phyloP scores from a whole-genome alignment of 1,139 yeast genomes.

The Debaryomyces coudertii region DNA sequence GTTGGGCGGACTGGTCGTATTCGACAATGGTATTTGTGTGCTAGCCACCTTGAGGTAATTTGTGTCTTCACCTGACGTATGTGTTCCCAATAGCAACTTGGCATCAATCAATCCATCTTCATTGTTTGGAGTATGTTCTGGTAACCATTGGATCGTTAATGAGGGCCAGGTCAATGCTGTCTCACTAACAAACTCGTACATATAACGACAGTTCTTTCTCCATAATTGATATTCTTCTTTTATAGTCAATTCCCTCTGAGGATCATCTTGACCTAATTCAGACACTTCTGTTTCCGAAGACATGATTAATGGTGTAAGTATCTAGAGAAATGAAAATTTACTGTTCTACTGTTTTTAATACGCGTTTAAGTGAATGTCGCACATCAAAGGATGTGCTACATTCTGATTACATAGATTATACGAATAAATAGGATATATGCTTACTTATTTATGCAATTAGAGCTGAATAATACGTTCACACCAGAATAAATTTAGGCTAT shows the following conservation, averaged over 20 bases:
- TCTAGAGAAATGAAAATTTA: neutral
- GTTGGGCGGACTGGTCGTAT: constrained; percentile 17
- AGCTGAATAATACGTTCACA: neutral
- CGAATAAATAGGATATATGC: neutral
- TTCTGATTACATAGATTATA: neutral
- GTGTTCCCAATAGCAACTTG: constrained; percentile 75
- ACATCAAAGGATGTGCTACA: neutral
- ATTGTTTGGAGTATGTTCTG: constrained; percentile 36
- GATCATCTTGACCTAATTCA: constrained; percentile 1
- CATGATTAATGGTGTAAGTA: constrained; percentile 8
- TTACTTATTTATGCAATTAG: neutral
- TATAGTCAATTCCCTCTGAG: constrained; percentile 44
- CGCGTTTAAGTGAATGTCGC: constrained; percentile 1
- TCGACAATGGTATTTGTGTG: constrained; percentile 62
- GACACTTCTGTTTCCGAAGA: constrained; percentile 4
- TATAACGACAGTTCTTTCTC: constrained; percentile 76
- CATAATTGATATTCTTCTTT: constrained; percentile 76
- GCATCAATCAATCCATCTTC: constrained; percentile 45
- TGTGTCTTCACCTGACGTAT: constrained; percentile 78
- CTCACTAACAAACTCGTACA: constrained; percentile 81
- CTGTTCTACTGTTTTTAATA: neutral
- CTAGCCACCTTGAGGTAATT: constrained; percentile 79
- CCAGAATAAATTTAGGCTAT: neutral
- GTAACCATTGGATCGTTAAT: constrained; percentile 75
- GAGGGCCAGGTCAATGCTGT: constrained; percentile 84